These are phyloP conservation scores for Rhizomucor miehei DNA, from an alignment of 371 early-diverging fungal genomes.

Conservation along the genomic window DNA sequence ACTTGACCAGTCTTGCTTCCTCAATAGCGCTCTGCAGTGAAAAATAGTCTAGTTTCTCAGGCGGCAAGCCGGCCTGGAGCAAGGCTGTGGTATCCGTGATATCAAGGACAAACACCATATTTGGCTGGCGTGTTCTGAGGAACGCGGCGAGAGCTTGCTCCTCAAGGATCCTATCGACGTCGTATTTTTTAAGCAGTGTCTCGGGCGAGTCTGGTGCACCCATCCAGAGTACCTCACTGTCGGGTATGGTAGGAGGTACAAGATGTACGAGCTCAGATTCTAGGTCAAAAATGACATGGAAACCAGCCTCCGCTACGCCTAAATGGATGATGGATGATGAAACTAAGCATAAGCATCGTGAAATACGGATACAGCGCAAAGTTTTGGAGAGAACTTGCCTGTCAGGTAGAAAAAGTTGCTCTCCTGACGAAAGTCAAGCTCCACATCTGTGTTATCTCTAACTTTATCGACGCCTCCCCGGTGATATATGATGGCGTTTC, in stretches of 20 bases:
- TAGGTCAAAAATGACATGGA: slow-evolving; percentile 42
- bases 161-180: slow-evolving; percentile 45
- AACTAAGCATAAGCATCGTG: neutral
- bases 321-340: neutral
- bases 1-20: slow-evolving; percentile 35
- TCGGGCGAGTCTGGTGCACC: slow-evolving; percentile 36
- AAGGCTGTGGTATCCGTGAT: slow-evolving; percentile 14
- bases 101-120: slow-evolving; percentile 25
- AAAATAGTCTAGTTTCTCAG: neutral
- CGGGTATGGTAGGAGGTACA: slow-evolving; percentile 42
- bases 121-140: slow-evolving; percentile 16
- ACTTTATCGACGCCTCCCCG: slow-evolving; percentile 25
- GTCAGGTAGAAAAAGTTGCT: slow-evolving; percentile 56
- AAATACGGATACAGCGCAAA: neutral
- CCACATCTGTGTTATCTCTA: slow-evolving; percentile 53
- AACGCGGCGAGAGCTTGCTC: slow-evolving; percentile 14
- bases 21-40: neutral
- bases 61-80: neutral
- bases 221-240: slow-evolving; percentile 45
- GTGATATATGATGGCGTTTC: slow-evolving; percentile 25
- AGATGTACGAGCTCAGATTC: slow-evolving; percentile 30
- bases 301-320: slow-evolving; percentile 50
- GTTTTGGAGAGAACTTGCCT: slow-evolving; percentile 18
- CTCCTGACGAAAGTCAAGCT: slow-evolving; percentile 54
- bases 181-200: slow-evolving; percentile 38